These are phyloP conservation scores for Verticillium zaregamsianum DNA, from an alignment of 2,329 filamentous ascomycete genomes.

Conservation along the genomic window DNA sequence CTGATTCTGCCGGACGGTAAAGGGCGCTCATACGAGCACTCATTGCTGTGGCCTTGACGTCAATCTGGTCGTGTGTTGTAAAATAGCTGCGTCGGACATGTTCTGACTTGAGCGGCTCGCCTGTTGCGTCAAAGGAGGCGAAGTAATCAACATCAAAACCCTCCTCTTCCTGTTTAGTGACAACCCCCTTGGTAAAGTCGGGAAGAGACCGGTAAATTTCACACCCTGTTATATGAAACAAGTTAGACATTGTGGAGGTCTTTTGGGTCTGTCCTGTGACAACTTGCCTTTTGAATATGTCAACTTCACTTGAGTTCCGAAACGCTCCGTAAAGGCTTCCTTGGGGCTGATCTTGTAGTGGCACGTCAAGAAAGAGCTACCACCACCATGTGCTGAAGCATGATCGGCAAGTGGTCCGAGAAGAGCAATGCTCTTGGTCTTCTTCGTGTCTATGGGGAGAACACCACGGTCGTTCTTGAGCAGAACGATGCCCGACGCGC, in stretches of 20 bases:
- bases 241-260: conserved; percentile 7
- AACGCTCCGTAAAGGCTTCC: conserved; percentile 56
- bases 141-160: conserved; percentile 16
- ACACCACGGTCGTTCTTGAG: conserved; percentile 65
- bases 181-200: conserved; percentile 22
- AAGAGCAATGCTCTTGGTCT: conserved; percentile 39
- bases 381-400: conserved; percentile 53
- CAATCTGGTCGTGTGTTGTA: conserved; percentile 1
- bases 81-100: not conserved
- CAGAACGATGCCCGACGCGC: conserved; percentile 66
- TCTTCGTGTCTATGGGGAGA: conserved; percentile 58
- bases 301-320: conserved; percentile 52
- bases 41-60: not conserved
- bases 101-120: not conserved
- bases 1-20: conserved; percentile 18
- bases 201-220: conserved; percentile 28
- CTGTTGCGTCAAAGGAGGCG: not conserved
- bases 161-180: conserved; percentile 15
- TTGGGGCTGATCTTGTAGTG: conserved; percentile 70
- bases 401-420: conserved; percentile 31
- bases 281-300: conserved; percentile 16
- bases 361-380: conserved; percentile 53
- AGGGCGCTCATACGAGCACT: not conserved
- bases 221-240: conserved; percentile 16
- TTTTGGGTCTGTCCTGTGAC: conserved; percentile 6